Evolutionary conservation across 75 land plant species (phyloP).

Genomic region (Larix kaempferi): DNA sequence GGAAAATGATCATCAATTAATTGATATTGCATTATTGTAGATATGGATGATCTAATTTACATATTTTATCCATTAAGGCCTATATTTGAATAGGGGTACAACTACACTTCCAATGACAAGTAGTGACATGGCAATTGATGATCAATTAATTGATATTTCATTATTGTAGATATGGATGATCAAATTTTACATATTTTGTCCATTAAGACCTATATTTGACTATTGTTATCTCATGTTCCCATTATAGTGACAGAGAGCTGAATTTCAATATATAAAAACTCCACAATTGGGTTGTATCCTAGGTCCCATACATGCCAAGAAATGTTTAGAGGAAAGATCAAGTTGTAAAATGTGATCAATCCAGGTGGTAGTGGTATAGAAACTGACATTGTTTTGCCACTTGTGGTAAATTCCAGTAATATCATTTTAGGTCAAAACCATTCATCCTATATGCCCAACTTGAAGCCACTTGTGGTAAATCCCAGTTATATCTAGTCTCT

Average conservation of each 20-base stretch:
- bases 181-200: conserved; percentile 78
- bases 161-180: conserved; percentile 49
- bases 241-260: conserved; percentile 85
- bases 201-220: conserved; percentile 68
- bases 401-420: no score
- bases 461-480: no score
- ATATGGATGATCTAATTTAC: no score
- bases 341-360: conserved; percentile 71
- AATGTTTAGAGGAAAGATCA: conserved; percentile 77
- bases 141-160: no score
- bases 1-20: neutral
- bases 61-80: no score
- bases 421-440: no score
- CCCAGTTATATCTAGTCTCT: no score
- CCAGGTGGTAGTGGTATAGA: conserved; percentile 87
- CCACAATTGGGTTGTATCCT: conserved; percentile 75
- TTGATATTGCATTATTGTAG: conserved; percentile 30
- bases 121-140: no score
- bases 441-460: no score
- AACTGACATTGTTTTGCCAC: no score
- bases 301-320: conserved; percentile 87
- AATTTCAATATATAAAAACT: conserved; percentile 56
- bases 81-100: no score
- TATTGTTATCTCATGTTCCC: conserved; percentile 90
- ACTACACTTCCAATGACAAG: no score